Conservation (phyloP, 1,139 yeast genomes). For the Ashbya aceris region DNA sequence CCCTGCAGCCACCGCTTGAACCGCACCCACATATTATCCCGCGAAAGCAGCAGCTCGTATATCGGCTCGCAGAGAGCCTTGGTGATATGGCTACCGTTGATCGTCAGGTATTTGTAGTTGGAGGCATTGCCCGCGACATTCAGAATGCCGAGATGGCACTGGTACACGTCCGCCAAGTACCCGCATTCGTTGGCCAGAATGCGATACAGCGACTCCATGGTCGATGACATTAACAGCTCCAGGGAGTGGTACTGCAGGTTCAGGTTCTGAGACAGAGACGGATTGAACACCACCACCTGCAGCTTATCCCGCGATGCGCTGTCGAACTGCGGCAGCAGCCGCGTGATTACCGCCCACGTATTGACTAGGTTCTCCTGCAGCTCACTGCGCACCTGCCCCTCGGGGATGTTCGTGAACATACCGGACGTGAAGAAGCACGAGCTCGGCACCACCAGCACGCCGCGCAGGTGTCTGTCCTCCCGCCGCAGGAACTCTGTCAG, state of each 20-base stretch:
- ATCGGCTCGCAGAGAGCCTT: slow-evolving; percentile 20
- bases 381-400: slow-evolving; percentile 18
- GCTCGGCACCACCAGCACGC: slow-evolving; percentile 28
- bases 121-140: slow-evolving; percentile 28
- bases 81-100: slow-evolving; percentile 20
- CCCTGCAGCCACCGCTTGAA: slow-evolving; percentile 8
- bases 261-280: slow-evolving; percentile 24
- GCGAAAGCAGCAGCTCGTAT: slow-evolving; percentile 19
- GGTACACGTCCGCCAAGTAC: slow-evolving; percentile 12
- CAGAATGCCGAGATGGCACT: slow-evolving; percentile 24
- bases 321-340: slow-evolving; percentile 19
- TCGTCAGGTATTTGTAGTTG: slow-evolving; percentile 24
- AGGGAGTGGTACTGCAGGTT: slow-evolving; percentile 20
- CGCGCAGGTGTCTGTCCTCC: slow-evolving; percentile 13
- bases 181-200: slow-evolving; percentile 13
- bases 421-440: slow-evolving; percentile 27
- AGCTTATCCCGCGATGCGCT: slow-evolving; percentile 8
- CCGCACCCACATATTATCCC: slow-evolving; percentile 7
- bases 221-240: slow-evolving; percentile 23
- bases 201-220: slow-evolving; percentile 19
- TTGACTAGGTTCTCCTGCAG: slow-evolving; percentile 19
- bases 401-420: slow-evolving; percentile 12
- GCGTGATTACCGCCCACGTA: slow-evolving; percentile 17
- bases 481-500: slow-evolving; percentile 15
- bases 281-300: slow-evolving; percentile 23